These are phyloP conservation scores for Stentor roeselii DNA, from an alignment of 73 alveolate species.

Conservation along the genomic window DNA sequence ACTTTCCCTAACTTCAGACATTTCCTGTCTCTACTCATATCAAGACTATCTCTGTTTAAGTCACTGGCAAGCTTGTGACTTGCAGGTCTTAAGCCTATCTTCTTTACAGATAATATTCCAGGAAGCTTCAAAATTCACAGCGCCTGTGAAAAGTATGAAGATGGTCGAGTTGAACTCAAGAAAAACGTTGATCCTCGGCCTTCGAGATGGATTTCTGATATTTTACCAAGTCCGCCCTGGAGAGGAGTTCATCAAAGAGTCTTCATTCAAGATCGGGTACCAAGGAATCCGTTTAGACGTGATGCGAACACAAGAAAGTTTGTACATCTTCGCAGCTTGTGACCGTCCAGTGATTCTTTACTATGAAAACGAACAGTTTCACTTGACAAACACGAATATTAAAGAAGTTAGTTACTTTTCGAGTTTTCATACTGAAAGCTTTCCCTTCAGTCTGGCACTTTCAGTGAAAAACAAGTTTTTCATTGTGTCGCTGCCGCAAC, in stretches of 20 bases:
- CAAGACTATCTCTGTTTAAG: background rate
- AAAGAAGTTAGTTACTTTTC: background rate
- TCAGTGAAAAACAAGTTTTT: background rate
- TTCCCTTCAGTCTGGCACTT: background rate
- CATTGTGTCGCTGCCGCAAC: background rate
- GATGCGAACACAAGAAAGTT: background rate
- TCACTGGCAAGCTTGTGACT: background rate
- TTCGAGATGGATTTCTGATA: background rate
- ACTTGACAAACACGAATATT: background rate
- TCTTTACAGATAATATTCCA: background rate
- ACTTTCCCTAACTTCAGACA: background rate
- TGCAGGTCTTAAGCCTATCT: background rate
- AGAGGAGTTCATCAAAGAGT: too few relatives aligned
- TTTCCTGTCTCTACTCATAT: background rate
- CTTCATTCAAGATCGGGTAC: background rate
- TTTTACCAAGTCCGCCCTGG: too few relatives aligned
- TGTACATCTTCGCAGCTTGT: background rate
- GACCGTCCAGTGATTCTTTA: background rate
- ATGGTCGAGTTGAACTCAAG: too few relatives aligned
- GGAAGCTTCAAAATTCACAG: background rate
- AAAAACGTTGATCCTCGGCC: background rate
- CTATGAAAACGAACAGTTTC: background rate
- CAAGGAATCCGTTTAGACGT: background rate
- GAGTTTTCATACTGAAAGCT: background rate
- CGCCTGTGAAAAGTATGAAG: background rate